phyloP scores from a whole-genome alignment of 768 basidiomycete species.

The Suillus luteus region DNA sequence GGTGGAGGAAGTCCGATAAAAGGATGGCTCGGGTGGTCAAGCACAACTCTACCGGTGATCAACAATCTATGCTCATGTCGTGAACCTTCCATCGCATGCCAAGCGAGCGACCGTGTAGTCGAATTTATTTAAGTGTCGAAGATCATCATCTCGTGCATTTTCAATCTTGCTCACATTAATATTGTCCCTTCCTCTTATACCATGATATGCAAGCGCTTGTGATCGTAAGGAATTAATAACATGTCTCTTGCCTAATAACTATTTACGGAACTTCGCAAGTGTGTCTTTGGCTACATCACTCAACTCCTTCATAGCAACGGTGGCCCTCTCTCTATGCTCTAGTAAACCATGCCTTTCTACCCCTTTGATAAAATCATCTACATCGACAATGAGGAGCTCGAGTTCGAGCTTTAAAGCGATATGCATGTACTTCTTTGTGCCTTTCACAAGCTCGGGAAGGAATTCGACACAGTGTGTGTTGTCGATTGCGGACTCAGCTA shows the following conservation, averaged over 20 bases:
- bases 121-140: background rate
- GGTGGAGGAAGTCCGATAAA: background rate
- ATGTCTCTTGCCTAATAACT: no score
- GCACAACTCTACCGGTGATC: no score
- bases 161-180: no score
- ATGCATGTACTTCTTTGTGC: background rate
- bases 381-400: accelerated
- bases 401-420: background rate
- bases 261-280: background rate
- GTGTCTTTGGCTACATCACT: background rate
- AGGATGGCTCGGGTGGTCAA: no score
- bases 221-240: no score
- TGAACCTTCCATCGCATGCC: background rate
- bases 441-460: background rate
- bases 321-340: background rate
- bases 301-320: background rate
- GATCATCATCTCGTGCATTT: background rate
- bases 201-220: no score
- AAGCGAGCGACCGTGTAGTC: background rate
- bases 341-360: background rate
- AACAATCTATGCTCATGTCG: no score
- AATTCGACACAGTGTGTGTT: background rate
- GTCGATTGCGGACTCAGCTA: accelerated
- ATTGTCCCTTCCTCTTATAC: no score
- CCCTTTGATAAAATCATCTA: background rate